Evolutionary conservation across 805 yeast species (phyloP), one percentile per base, ranked within the genome.

Genomic region (Kockiozyma suomiensis): DNA sequence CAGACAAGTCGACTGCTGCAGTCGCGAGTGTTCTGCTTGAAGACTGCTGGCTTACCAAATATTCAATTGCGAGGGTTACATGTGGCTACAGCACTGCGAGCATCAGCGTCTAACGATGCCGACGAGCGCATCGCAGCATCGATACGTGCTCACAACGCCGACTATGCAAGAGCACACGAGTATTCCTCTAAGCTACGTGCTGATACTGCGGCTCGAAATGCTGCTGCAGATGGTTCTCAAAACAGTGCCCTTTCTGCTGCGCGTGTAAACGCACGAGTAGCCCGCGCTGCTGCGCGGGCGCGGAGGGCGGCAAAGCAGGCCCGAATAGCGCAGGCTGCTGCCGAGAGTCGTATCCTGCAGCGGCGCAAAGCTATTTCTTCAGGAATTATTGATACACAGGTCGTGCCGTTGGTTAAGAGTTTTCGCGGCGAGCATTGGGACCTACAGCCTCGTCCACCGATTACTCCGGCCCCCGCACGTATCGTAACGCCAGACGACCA

Each of bases 381-480:
- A 8, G 58, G 62, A 2, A 55, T 46, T n/a, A 47, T 37, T 25
- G 58, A 51, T 19, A 4, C 13, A 41, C 7, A 21, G 13, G 59
- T 54, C 40, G 52, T 49, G 40, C 55, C 41, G 38, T 55, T 58
- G 28, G 66, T 60, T 10, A 40, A 19, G 13, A 38, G 62, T 17
- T 25, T 32, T 32, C 45, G 53, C 6, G 61, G 62, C 28, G 66
- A 59, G 46, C 66, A 56, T 26, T 30, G 21, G 19, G 64, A 45
- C 28, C 45, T 65, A 35, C 62, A 56, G 35, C 67, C 65, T 3
- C 51, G 62, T 56, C 82, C 87, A 12, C 98, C 98, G 15, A 87
- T 94, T 66, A 82, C 89, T 13, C 98, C 99, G 15, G 82, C 94
- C 1, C 98, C 99, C 21, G 82, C 92, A 0, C 80, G 80, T 61